These are phyloP conservation scores for Verticillium isaacii DNA, from an alignment of 2,329 filamentous ascomycete species.

Conservation along the genomic window DNA sequence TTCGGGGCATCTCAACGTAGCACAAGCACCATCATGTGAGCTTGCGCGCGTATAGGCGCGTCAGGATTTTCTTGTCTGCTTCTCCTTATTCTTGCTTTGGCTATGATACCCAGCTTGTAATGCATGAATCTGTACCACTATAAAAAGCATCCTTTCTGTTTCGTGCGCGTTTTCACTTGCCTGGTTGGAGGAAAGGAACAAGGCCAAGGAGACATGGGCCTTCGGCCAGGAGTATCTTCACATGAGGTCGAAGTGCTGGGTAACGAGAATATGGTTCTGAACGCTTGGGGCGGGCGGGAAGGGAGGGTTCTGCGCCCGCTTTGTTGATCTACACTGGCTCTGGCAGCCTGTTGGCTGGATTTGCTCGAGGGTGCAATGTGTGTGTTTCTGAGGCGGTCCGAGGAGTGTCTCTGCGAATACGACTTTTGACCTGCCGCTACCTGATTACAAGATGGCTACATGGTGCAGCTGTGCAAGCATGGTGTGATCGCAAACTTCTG, in stretches of 20 bases:
- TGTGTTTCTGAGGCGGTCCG: not conserved
- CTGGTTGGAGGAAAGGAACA: not conserved
- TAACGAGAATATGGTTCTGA: too few relatives aligned
- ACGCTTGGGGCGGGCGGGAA: not conserved
- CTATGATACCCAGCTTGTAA: conserved; percentile 12
- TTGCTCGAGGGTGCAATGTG: not conserved
- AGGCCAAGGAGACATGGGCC: not conserved
- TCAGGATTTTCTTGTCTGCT: not conserved
- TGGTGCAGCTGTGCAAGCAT: too few relatives aligned
- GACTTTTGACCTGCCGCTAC: not conserved
- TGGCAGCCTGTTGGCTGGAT: not conserved
- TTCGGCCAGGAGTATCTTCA: too few relatives aligned
- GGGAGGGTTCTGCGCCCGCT: not conserved
- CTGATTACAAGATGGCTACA: too few relatives aligned
- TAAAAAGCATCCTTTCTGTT: not conserved
- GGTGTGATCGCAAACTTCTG: too few relatives aligned
- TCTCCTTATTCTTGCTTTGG: conserved; percentile 3
- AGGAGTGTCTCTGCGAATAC: not conserved
- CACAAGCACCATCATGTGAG: not conserved
- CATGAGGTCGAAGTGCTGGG: too few relatives aligned
- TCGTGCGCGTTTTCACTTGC: not conserved
- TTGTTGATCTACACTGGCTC: not conserved
- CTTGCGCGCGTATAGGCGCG: not conserved
- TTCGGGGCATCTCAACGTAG: conserved; percentile 29
- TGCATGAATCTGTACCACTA: not conserved